Evolutionary conservation across 129 eudicot genomes (phyloP).

Genomic region (Escallonia herrerae): DNA sequence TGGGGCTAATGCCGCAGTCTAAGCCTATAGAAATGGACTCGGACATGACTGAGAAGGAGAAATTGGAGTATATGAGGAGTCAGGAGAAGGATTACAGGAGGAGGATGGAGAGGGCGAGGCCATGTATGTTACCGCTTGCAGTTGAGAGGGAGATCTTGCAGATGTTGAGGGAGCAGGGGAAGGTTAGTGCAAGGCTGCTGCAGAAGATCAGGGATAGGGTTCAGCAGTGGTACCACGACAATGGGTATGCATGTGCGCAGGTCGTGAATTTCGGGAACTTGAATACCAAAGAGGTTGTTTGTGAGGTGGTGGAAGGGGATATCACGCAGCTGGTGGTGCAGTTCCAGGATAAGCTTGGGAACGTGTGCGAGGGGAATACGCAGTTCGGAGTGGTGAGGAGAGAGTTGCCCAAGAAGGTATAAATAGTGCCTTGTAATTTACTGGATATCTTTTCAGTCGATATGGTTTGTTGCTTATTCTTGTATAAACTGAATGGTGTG

Average conservation of each 20-base stretch:
- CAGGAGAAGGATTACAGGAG: conserved; percentile 64
- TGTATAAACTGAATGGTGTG: no score
- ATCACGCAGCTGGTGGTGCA: conserved; percentile 71
- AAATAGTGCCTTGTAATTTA: no score
- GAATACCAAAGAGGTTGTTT: conserved; percentile 75
- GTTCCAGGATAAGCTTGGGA: conserved; percentile 90
- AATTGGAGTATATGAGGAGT: conserved; percentile 36
- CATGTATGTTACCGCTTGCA: conserved; percentile 59
- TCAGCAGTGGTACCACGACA: conserved; percentile 88
- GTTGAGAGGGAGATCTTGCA: conserved; percentile 46
- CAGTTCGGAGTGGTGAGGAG: conserved; percentile 57
- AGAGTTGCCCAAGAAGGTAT: conserved; percentile 73
- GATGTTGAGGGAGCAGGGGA: conserved; percentile 49
- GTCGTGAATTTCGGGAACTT: conserved; percentile 90
- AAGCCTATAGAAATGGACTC: conserved; percentile 56
- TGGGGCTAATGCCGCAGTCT: conserved; percentile 72
- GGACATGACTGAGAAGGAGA: conserved; percentile 81
- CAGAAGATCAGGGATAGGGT: conserved; percentile 76
- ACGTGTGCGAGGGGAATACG: conserved; percentile 83
- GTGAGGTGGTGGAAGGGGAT: conserved; percentile 98
- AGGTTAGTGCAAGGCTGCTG: conserved; percentile 71
- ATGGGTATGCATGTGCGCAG: conserved; percentile 82
- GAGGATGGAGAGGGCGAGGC: conserved; percentile 68
- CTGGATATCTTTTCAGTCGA: no score
- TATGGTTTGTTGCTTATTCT: no score